Evolutionary conservation across 306 rosid species (phyloP), one percentile per base, ranked within the genome.

Genomic region (Rosa rugosa): DNA sequence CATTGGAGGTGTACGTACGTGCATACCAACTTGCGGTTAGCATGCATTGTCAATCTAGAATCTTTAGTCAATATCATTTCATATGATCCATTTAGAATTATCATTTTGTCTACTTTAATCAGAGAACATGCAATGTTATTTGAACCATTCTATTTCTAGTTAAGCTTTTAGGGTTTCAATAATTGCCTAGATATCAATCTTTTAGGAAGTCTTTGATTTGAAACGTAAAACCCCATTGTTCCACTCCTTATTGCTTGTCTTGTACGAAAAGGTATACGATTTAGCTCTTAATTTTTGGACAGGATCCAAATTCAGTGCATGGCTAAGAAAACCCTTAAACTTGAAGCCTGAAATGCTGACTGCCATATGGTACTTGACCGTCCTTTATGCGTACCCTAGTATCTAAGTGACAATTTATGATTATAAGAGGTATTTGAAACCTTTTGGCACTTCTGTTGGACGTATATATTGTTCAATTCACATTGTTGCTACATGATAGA

Each of bases 391-490:
- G 72, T 70, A 69, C 77, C 47, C 38, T 38, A 47, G 41, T 63
- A 64, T 12, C 73, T 47, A 59, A 31, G 56, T 23, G 74, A 76
- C 81, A 51, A 71, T 16, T 20, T 60, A 3, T 60, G 77, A 76
- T 40, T 76, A 67, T 71, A 75, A 13, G 4, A 41, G 46, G 38
- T 63, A 69, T 41, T 8, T 5, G 40, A 10, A 44, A 16, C 8
- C 38, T 20, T 31, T 36, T 50, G 47, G 12, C 47, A 38, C 27
- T 66, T 64, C 23, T 45, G 22, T 27, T 5, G 68, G 27, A 62
- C 41, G 3, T 31, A 0, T 22, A 31, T 27, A 1, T 31, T 63
- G 68, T 63, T 11, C 17, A 4, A 63, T 0, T 14, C 9, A 5
- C 2, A 34, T 14, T 36, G 44, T 36, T 65, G 17, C 25, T 57